Evolutionary conservation across 371 early-diverging fungal genomes (phyloP).

Genomic region (Mucor sp.): DNA sequence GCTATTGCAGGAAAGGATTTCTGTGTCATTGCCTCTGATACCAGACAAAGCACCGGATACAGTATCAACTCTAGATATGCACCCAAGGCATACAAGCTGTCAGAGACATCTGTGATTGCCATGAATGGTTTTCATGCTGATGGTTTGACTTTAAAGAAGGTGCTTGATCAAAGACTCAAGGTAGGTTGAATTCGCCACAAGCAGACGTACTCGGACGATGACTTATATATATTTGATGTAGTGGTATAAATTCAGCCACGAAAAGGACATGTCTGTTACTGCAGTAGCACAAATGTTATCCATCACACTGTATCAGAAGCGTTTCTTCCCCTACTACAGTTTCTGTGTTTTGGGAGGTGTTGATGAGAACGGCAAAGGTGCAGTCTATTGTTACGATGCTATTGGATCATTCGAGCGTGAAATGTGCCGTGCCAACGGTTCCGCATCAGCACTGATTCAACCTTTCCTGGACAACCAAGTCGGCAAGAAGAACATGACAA

Average conservation of each 20-base stretch:
- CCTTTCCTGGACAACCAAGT: slow-evolving; percentile 99
- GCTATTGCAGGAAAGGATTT: slow-evolving; percentile 97
- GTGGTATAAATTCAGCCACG: slow-evolving; percentile 93
- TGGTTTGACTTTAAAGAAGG: slow-evolving; percentile 83
- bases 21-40: slow-evolving; percentile 96
- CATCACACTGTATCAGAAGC: slow-evolving; percentile 90
- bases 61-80: slow-evolving; percentile 93
- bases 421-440: slow-evolving; percentile 84
- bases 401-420: slow-evolving; percentile 94
- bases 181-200: slow-evolving; percentile 43
- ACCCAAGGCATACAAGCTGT: slow-evolving; percentile 92
- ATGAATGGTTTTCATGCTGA: slow-evolving; percentile 97
- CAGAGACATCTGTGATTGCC: slow-evolving; percentile 88
- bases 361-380: slow-evolving; percentile 89
- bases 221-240: no score
- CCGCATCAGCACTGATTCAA: slow-evolving; percentile 92
- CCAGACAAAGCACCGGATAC: slow-evolving; percentile 97
- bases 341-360: slow-evolving; percentile 94
- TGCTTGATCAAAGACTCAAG: slow-evolving; percentile 87
- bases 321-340: slow-evolving; percentile 99
- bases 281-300: slow-evolving; percentile 96
- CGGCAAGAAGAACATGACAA: slow-evolving; percentile 67
- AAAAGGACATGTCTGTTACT: slow-evolving; percentile 83
- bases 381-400: slow-evolving; percentile 95
- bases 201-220: not conserved